These are phyloP conservation scores for Tricholoma sp. DNA, from an alignment of 768 basidiomycete genomes.

Conservation along the genomic window DNA sequence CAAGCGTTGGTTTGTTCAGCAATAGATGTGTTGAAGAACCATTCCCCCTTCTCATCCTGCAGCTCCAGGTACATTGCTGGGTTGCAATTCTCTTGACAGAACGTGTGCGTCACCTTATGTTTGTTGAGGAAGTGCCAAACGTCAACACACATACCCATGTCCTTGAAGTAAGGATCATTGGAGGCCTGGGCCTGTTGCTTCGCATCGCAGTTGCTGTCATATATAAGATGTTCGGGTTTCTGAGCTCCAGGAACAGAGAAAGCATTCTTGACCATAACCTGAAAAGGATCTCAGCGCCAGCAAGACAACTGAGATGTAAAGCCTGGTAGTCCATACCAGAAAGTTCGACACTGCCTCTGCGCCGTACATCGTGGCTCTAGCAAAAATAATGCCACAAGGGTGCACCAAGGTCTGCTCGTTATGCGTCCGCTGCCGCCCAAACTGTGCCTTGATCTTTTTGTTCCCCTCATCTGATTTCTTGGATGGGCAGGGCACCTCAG, in stretches of 20 bases:
- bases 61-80: constrained; percentile 18
- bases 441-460: constrained; percentile 17
- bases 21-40: constrained; percentile 28
- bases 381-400: constrained; percentile 25
- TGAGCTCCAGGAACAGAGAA: constrained; percentile 15
- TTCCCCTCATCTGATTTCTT: constrained; percentile 14
- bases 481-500: background rate
- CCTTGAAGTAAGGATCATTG: constrained; percentile 14
- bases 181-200: constrained; percentile 7
- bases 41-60: constrained; percentile 8
- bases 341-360: constrained; percentile 20
- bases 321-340: constrained; percentile 8
- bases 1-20: constrained; percentile 33
- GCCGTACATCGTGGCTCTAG: constrained; percentile 22
- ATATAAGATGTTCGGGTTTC: constrained; percentile 16
- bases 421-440: constrained; percentile 24
- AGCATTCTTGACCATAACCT: constrained; percentile 16
- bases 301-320: background rate
- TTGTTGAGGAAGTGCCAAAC: constrained; percentile 25
- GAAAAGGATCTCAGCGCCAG: background rate
- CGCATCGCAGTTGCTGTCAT: constrained; percentile 22
- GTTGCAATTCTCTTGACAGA: constrained; percentile 23
- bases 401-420: constrained; percentile 23
- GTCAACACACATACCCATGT: constrained; percentile 18
- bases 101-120: constrained; percentile 18